Percentiles rank a stretch among this genome's conserved stretches.
Conservation (phyloP, 139 green algal genomes). For the Eudorina sp. region DNA sequence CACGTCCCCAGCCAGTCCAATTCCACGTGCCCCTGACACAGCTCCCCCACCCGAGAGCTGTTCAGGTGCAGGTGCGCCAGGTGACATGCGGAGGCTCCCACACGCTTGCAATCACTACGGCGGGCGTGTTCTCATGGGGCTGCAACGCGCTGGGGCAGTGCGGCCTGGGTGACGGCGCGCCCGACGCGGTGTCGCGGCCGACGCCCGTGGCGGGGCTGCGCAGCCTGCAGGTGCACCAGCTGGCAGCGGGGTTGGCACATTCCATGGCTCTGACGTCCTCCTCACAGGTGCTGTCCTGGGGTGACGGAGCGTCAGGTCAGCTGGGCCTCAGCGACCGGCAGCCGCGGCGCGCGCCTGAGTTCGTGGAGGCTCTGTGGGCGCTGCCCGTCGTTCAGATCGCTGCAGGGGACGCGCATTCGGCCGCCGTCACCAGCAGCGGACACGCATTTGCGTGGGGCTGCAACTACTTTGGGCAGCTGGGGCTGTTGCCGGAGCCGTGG, state of each 20-base stretch:
- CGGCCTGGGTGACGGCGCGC: conserved; percentile 74
- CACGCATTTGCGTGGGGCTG: conserved; percentile 92
- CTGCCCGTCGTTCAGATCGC: conserved; percentile 84
- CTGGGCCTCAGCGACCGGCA: conserved; percentile 82
- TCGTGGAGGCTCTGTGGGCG: conserved; percentile 86
- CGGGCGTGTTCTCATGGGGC: conserved; percentile 88
- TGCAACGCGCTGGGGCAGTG: conserved; percentile 87
- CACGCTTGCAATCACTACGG: conserved; percentile 82
- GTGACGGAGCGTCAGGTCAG: conserved; percentile 82
- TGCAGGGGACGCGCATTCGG: conserved; percentile 84
- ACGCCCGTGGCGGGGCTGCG: background rate
- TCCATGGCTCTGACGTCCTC: conserved; percentile 83
- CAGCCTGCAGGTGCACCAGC: conserved; percentile 42
- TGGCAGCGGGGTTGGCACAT: conserved; percentile 86
- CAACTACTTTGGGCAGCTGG: conserved; percentile 90
- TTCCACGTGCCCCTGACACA: background rate
- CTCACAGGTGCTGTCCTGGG: conserved; percentile 86
- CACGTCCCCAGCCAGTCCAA: background rate
- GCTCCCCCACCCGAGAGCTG: no score
- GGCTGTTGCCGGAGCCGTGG: conserved; percentile 76
- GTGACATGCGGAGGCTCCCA: conserved; percentile 79
- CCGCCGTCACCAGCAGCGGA: conserved; percentile 85
- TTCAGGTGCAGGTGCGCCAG: background rate
- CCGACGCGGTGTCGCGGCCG: conserved; percentile 6
- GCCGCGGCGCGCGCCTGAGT: conserved; percentile 67